phyloP scores from a whole-genome alignment of 2,329 filamentous ascomycete species.

The Alternaria incomplexa region DNA sequence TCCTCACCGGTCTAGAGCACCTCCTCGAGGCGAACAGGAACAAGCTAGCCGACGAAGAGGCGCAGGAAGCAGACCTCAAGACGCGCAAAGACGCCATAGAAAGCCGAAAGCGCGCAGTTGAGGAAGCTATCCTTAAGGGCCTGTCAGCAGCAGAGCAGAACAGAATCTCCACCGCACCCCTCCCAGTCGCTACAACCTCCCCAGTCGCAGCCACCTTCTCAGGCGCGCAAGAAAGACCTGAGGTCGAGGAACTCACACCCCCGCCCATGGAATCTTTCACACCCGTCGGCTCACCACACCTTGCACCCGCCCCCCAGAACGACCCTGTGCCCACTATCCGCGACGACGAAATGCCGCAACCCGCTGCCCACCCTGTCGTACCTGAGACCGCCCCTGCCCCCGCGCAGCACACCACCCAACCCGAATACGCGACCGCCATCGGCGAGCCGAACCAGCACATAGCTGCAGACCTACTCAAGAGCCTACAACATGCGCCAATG shows the following conservation, averaged over 20 bases:
- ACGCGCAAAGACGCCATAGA: slow-evolving; percentile 76
- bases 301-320: slow-evolving; percentile 6
- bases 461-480: slow-evolving; percentile 40
- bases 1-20: slow-evolving; percentile 83
- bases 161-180: slow-evolving; percentile 51
- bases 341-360: slow-evolving; percentile 37
- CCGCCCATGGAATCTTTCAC: slow-evolving; percentile 66
- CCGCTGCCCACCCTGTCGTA: slow-evolving; percentile 33
- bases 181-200: slow-evolving; percentile 29
- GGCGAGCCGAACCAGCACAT: slow-evolving; percentile 23
- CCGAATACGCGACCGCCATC: slow-evolving; percentile 31
- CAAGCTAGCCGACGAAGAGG: slow-evolving; percentile 73
- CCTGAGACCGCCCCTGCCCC: slow-evolving; percentile 34
- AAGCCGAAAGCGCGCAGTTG: slow-evolving; percentile 83
- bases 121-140: slow-evolving; percentile 87
- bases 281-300: slow-evolving; percentile 57
- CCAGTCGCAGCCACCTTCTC: slow-evolving; percentile 21
- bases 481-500: slow-evolving; percentile 35
- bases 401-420: slow-evolving; percentile 20
- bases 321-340: slow-evolving; percentile 31
- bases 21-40: slow-evolving; percentile 76
- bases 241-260: slow-evolving; percentile 88
- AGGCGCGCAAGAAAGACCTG: slow-evolving; percentile 68
- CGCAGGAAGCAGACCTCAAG: slow-evolving; percentile 67
- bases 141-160: slow-evolving; percentile 67